These are phyloP conservation scores for Amylocarpus encephaloides DNA, from an alignment of 2,329 filamentous ascomycete species.

Conservation along the genomic window DNA sequence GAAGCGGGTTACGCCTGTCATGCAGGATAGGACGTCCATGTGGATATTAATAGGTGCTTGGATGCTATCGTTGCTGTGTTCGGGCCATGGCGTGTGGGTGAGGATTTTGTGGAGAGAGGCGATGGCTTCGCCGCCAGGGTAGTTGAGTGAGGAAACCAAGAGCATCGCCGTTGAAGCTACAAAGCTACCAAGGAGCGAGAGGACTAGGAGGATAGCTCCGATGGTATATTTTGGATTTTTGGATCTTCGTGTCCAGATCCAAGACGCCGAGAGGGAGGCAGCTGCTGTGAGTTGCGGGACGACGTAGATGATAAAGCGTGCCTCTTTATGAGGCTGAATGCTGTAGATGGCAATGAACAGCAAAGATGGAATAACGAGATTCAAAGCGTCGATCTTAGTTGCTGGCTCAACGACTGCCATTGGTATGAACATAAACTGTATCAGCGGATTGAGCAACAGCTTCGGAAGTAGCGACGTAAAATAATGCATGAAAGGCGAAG, in stretches of 20 bases:
- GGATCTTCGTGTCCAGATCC: conserved; percentile 58
- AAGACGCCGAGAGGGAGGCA: conserved; percentile 66
- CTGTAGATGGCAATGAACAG: conserved; percentile 77
- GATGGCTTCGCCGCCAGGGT: conserved; percentile 83
- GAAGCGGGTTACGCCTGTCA: conserved; percentile 66
- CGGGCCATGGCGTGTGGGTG: not conserved
- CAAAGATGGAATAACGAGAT: conserved; percentile 59
- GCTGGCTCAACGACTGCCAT: conserved; percentile 44
- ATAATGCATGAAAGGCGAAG: conserved; percentile 80
- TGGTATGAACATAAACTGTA: conserved; percentile 46
- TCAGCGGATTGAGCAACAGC: conserved; percentile 74
- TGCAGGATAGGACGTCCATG: conserved; percentile 61
- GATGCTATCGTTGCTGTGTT: not conserved
- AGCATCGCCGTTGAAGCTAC: conserved; percentile 61
- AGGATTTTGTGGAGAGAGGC: conserved; percentile 41
- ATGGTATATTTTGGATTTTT: conserved; percentile 54
- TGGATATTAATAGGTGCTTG: conserved; percentile 42
- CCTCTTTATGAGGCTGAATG: conserved; percentile 88
- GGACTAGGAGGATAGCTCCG: conserved; percentile 47
- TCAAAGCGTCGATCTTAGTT: conserved; percentile 38
- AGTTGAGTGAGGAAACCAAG: conserved; percentile 79
- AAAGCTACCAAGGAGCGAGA: conserved; percentile 56
- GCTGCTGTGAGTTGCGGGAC: conserved; percentile 75
- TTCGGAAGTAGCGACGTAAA: conserved; percentile 75
- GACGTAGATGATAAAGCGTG: conserved; percentile 87